Percentiles rank a stretch among this genome's conserved stretches.
Evolutionary conservation across 805 yeast species (phyloP).

Genomic region (Candida quercuum): DNA sequence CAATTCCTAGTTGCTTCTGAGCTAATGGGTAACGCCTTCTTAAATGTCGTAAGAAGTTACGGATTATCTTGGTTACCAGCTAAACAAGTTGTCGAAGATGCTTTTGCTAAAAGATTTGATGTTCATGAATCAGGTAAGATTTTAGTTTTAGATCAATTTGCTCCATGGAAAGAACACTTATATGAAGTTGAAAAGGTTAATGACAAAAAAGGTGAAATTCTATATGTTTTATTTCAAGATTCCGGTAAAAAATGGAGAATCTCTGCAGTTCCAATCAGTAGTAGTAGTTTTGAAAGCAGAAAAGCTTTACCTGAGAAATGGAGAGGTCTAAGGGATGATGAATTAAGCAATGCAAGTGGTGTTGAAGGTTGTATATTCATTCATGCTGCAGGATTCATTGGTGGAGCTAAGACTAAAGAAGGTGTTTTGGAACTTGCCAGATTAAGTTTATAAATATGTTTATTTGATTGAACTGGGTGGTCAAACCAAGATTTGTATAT

Average conservation of each 20-base stretch:
- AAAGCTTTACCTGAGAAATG: conserved; percentile 83
- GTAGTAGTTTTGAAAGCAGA: conserved; percentile 79
- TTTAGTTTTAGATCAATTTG: conserved; percentile 65
- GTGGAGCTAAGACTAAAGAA: conserved; percentile 81
- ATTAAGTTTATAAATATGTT: conserved; percentile 25
- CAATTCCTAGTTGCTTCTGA: conserved; percentile 67
- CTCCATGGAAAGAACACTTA: conserved; percentile 95
- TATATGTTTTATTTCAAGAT: conserved; percentile 80
- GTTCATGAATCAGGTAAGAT: conserved; percentile 70
- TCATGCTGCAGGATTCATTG: conserved; percentile 97
- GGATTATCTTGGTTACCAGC: conserved; percentile 94
- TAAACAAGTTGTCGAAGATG: conserved; percentile 64
- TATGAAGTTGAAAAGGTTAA: conserved; percentile 63
- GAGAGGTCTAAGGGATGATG: conserved; percentile 95
- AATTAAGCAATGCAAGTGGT: conserved; percentile 66
- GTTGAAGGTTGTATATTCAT: conserved; percentile 84
- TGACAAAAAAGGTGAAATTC: conserved; percentile 46
- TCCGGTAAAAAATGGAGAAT: conserved; percentile 74
- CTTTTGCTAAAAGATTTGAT: conserved; percentile 52
- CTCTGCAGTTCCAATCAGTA: conserved; percentile 82
- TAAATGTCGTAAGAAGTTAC: conserved; percentile 56
- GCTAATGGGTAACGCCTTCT: conserved; percentile 80
- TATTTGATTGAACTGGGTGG: not conserved
- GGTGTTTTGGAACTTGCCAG: conserved; percentile 74
- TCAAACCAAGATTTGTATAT: too few species aligned